Evolutionary conservation across 257 asterid genomes (phyloP).

Genomic region (Solanum boliviense): DNA sequence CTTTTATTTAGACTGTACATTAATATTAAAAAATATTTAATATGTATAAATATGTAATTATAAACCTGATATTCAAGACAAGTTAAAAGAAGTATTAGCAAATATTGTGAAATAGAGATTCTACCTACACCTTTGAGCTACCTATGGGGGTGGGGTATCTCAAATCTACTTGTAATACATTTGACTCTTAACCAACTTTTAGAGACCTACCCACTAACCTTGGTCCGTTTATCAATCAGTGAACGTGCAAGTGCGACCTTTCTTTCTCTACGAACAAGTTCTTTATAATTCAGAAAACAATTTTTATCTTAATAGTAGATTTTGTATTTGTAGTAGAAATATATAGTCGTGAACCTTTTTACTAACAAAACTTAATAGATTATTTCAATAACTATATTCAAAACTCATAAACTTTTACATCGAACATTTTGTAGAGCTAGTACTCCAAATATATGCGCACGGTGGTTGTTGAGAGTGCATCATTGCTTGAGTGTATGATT

Average conservation of each 20-base stretch:
- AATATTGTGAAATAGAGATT: background rate
- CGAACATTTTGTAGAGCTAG: background rate
- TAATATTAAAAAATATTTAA: background rate
- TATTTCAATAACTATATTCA: background rate
- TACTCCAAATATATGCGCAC: background rate
- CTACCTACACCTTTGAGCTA: background rate
- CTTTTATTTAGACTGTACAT: background rate
- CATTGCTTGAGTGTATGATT: background rate
- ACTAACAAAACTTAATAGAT: background rate
- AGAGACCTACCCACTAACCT: background rate
- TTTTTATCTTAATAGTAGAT: background rate
- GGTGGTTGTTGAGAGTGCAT: background rate
- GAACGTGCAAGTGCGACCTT: background rate
- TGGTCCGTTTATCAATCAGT: background rate
- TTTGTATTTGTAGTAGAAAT: background rate
- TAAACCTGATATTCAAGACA: background rate
- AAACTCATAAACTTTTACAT: background rate
- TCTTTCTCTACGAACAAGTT: background rate
- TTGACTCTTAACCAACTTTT: background rate
- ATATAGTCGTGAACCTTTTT: background rate
- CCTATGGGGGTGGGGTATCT: background rate
- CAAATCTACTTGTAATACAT: background rate
- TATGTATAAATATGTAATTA: background rate
- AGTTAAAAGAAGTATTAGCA: background rate
- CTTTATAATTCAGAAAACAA: background rate